Base-by-base conservation (phyloP, 225 moss, liverwort and hornwort genomes). In the Ulota crispa region DNA sequence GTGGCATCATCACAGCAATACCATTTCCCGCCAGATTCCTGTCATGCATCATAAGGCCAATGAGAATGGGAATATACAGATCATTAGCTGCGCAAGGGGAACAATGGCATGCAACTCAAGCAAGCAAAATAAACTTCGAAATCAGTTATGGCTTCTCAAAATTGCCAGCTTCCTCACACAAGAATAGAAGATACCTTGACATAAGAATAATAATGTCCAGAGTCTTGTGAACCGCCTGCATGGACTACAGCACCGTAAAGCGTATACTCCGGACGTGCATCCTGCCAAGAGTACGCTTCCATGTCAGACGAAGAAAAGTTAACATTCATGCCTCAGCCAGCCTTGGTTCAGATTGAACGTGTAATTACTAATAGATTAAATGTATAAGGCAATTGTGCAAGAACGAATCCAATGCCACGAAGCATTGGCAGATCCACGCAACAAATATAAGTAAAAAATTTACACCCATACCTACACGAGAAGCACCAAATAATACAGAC, bases 161-260 rank as follows among this genome's bases (percentile, higher is more conserved):
- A 14, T 19, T 53, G 41, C 42, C 39, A 80, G 42, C 20, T 41
- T 45, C 77, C 54, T 28, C 56, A 41, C 39, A 59, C 23, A 64
- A 16, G 26, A 23, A 26, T 9, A 14, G 42, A 50, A 79, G 60
- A 73, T 89, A 94, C 94, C 93, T 94, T 94, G 50, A 94, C 93
- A 83, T 94, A 93, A 53, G 94, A 87, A 85, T 94, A 94, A 80
- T 94, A 94, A 65, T 94, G 94, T 54, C 94, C 94, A 75, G 91
- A 91, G 85, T 92, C 94, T 86, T 94, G 94, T 39, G 94, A 91
- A 77, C 89, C 86, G 45, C 94, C 94, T 20, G 94, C 85, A 73
- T 94, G 94, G 53, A 94, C 92, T 20, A 94, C 92, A 55, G 91
- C 90, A 41, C 94, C 94, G 73, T 94, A 94, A 27, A 94, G 87